Base-by-base conservation (phyloP, 2,329 filamentous ascomycete genomes). In the Fusarium luffae region DNA sequence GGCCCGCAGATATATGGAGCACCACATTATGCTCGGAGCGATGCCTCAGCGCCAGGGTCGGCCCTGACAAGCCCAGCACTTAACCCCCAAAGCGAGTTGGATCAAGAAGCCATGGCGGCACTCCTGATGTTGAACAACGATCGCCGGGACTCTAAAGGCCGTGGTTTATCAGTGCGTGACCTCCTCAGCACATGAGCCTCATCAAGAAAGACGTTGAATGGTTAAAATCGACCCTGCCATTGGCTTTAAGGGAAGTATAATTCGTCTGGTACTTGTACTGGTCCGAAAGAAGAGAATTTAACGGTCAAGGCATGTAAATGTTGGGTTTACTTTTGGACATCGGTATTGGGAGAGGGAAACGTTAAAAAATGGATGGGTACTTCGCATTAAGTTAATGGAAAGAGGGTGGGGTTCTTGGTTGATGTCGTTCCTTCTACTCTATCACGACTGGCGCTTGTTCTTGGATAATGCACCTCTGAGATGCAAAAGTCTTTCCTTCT, bases 71-170 rank as follows among this genome's bases (percentile, higher is more conserved):
- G 88, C 66, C 88, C 88, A 2, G 84, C 84, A 10, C 77, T 90
- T 46, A 76, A 80, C 21, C 87, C 88, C 1, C 85, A 88, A 74
- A 81, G 82, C 37, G 87, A 90, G 51, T 75, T 88, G 7, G 89
- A 92, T 67, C 90, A 94, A 65, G 93, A 96, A 78, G 94, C 93
- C 2, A 96, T 93, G 10, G 91, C 93, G 14, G 94, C 94, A 5
- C 79, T 97, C 72, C 80, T 97, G 77, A 97, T 97, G 94, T 83
- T 98, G 63, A 97, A 94, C 71, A 89, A 85, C 56, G 93, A 96
- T 77, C 87, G 93, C 42, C 85, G 93, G 37, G 85, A 84, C 40
- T 82, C 74, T 3, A 75, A 77, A 27, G 82, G 79, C 12, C 78
- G 86, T 52, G 85, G 85, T 1, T 80, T 88, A 78, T 88, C 86